A percentile compares a stretch with the other conserved stretches of the same genome.
These are phyloP conservation scores for Pichia sp. DNA, from an alignment of 1,139 yeast genomes.

Conservation along the genomic window DNA sequence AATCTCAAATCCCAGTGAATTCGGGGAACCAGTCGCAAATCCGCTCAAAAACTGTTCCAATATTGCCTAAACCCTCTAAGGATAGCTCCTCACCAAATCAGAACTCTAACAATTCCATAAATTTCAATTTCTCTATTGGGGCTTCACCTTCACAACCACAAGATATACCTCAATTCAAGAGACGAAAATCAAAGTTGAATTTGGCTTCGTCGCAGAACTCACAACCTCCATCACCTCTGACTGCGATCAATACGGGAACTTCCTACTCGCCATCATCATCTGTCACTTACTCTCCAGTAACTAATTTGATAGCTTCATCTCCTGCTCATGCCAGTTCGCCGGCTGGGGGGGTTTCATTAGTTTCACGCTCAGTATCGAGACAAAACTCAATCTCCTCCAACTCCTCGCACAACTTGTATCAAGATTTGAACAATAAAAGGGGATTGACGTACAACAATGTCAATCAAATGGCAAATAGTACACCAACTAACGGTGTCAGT, in stretches of 20 bases:
- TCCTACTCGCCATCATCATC: conserved; percentile 17
- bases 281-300: conserved; percentile 15
- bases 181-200: conserved; percentile 27
- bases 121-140: conserved; percentile 11
- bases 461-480: not conserved
- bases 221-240: conserved; percentile 17
- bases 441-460: conserved; percentile 20
- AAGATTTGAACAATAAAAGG: conserved; percentile 28
- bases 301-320: conserved; percentile 5
- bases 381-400: conserved; percentile 25
- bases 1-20: not conserved
- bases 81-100: conserved; percentile 22
- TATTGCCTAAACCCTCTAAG: conserved; percentile 30
- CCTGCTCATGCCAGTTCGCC: conserved; percentile 23
- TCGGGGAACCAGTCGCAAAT: not conserved
- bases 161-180: conserved; percentile 30
- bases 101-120: conserved; percentile 14
- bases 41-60: conserved; percentile 31
- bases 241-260: conserved; percentile 6
- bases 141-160: conserved; percentile 28
- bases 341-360: conserved; percentile 12
- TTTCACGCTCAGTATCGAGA: conserved; percentile 22
- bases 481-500: not conserved
- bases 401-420: conserved; percentile 27
- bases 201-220: conserved; percentile 16